Base-by-base conservation (phyloP, 202 grass and related monocot genomes). In the Brachypodium distachyon region DNA sequence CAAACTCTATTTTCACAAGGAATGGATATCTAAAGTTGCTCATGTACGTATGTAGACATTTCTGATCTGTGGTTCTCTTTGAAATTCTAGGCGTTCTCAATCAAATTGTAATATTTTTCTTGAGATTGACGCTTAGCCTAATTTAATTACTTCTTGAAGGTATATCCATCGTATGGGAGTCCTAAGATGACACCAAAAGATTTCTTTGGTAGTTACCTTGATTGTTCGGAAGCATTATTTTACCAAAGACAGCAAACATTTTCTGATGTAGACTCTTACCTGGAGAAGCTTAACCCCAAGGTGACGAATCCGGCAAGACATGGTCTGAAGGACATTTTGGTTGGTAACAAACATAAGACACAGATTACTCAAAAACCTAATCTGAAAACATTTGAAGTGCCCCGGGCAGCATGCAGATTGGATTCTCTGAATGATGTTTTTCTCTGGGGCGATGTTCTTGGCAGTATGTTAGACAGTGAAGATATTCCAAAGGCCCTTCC, bases 401-500 rank as follows among this genome's bases (percentile, higher is more conserved):
- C 80, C 47, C 84, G 83, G 63, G 21, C 59, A 13, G 59, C 86
- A 72, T 79, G 90, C 60, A 74, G 77, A 67, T 65, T 76, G 64
- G 91, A 94, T 74, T 85, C 87, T 50, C 54, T 98, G 59, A 98
- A 92, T 80, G 94, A 94, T 90, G 78, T 92, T 71, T 92, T 94
- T 80, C 87, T 97, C 48, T 97, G 94, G 94, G 95, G 95, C 26
- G 80, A 86, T 83, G 82, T 85, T 78, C 81, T 87, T 73, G 94
- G 71, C 43, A 81, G 81, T 67, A 68, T 80, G 21, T 83, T 82
- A 77, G 86, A 81, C 9, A 60, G 72, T 68, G 76, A 58, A 46
- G 67, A 81, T 48, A 75, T 61, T 47, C 60, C 64, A 59, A 92
- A 89, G 71, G 64, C 79, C 56, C 40, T 92, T 66, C 95, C 95